Base-by-base conservation (phyloP, 1,139 yeast species). In the Zygosaccharomyces sapae region DNA sequence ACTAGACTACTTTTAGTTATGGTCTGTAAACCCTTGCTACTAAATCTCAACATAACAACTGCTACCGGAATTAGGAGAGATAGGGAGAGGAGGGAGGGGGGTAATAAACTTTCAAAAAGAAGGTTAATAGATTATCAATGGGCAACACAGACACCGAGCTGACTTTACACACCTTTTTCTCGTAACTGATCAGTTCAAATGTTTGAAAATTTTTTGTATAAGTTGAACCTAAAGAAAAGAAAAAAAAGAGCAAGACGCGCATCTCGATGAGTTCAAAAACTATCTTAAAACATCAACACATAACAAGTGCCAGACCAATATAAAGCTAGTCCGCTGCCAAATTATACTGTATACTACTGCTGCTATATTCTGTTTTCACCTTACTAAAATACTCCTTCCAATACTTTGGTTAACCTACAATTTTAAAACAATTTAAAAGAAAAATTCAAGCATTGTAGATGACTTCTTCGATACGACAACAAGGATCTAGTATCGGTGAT, bases 401-500 rank as follows among this genome's bases (percentile, higher is more conserved):
- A 22, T 22, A 22, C 7, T 7, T 22, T 22, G 25, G 25, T 22
- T 22, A 1, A 22, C 25, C 25, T 22, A 20, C 22, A 20, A 20
- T 20, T 20, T 20, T 20, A 20, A 20, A 20, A 20, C 3, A 20
- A 20, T 20, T 20, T 20, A 20, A 20, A 4, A 20, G 22, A 20
- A n/a, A n/a, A 20, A 20, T 20, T 20, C 22, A 4, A 20, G 22
- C 13, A 37, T 5, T 22, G 34, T 8, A 10, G 31, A 49, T 49
- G 52, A 44, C 52, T 3, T 31, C 36, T 6, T 33, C 47, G 3
- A 30, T 40, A 24, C 40, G 41, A 13, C 31, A 22, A 34, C 24
- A 19, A 6, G 45, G 43, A 13, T 42, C 40, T 27, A 22, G 45
- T 24, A 47, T 52, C 1, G 61, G 57, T 13, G 67, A 64, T 43